These are phyloP conservation scores for Paraleonurus japonicus DNA, from an alignment of 257 asterid species.

Conservation along the genomic window DNA sequence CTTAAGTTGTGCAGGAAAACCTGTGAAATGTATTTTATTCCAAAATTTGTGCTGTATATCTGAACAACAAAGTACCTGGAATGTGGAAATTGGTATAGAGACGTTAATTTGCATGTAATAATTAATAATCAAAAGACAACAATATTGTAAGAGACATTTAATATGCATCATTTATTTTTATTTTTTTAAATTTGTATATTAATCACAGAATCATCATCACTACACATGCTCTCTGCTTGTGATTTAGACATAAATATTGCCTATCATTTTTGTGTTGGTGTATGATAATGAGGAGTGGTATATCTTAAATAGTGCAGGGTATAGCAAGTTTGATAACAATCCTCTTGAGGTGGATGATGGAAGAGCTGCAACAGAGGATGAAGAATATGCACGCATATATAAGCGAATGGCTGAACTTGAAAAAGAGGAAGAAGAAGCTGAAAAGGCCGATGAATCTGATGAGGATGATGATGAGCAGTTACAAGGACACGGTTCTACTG, in stretches of 20 bases:
- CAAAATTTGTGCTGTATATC: neutral
- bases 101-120: neutral
- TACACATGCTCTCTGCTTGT: neutral
- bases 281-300: neutral
- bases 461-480: slow-evolving; percentile 46
- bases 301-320: slow-evolving; percentile 32
- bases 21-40: neutral
- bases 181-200: neutral
- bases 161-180: neutral
- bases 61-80: neutral
- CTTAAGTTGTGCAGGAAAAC: neutral
- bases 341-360: slow-evolving; percentile 30
- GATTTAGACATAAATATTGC: slow-evolving; percentile 9
- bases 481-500: slow-evolving; percentile 28
- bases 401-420: slow-evolving; percentile 70
- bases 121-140: neutral
- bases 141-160: neutral
- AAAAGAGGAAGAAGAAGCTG: slow-evolving; percentile 87
- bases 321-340: slow-evolving; percentile 25
- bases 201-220: neutral
- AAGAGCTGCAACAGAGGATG: slow-evolving; percentile 48
- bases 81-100: neutral
- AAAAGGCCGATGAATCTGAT: slow-evolving; percentile 34
- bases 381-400: slow-evolving; percentile 56
- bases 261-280: slow-evolving; percentile 13